Percentiles rank a stretch among this genome's conserved stretches.
Conservation (phyloP, 139 green algal species). For the Chlorella ohadii region DNA sequence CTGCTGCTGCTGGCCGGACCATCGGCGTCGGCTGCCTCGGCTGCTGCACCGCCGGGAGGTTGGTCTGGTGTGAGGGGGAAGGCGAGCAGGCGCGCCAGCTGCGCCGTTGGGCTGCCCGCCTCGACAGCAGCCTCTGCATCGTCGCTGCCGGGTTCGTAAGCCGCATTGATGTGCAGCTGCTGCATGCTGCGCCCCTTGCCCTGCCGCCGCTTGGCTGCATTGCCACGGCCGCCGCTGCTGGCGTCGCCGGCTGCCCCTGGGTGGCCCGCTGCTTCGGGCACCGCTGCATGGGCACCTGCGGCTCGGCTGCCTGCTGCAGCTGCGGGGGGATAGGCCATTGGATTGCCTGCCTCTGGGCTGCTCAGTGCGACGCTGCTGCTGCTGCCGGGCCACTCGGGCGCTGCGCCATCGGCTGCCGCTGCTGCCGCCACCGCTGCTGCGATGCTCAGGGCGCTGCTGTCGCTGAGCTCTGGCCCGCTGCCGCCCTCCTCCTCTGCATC, state of each 20-base stretch:
- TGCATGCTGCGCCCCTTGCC: not conserved
- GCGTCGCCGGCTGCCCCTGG: not conserved
- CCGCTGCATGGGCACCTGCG: no score
- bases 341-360: not conserved
- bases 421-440: not conserved
- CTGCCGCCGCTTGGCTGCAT: not conserved
- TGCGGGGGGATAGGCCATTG: not conserved
- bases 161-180: not conserved
- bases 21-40: not conserved
- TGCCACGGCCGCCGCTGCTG: not conserved
- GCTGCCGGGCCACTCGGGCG: not conserved
- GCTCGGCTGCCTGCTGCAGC: not conserved
- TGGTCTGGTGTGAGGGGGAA: constrained; percentile 10
- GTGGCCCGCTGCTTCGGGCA: not conserved
- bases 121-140: not conserved
- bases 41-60: not conserved
- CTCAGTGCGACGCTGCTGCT: not conserved
- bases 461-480: not conserved
- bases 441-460: not conserved
- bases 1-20: not conserved
- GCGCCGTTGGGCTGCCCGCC: not conserved
- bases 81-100: constrained; percentile 22
- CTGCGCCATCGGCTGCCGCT: not conserved
- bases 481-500: not conserved
- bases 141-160: not conserved